Conservation (phyloP, 129 eudicot genomes). For the Artemisia argyi region DNA sequence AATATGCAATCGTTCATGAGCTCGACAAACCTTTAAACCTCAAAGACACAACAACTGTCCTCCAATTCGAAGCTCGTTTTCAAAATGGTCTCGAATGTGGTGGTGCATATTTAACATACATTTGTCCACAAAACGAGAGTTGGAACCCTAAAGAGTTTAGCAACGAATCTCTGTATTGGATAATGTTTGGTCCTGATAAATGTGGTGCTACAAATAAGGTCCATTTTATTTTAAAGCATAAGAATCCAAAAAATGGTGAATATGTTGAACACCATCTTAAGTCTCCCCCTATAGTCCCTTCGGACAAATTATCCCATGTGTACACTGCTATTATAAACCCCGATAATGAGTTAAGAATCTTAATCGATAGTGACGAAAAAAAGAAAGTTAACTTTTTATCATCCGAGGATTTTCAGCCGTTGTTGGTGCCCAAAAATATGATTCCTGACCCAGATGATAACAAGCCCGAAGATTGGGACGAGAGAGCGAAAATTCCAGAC, state of each 20-base stretch:
- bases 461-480: conserved; percentile 97
- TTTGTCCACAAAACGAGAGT: conserved; percentile 90
- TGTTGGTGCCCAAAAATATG: conserved; percentile 73
- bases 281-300: conserved; percentile 84
- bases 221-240: conserved; percentile 88
- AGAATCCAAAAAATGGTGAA: conserved; percentile 85
- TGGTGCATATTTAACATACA: conserved; percentile 50
- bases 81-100: conserved; percentile 81
- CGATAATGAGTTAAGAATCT: conserved; percentile 57
- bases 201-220: conserved; percentile 96
- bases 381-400: conserved; percentile 85
- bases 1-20: conserved; percentile 89
- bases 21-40: conserved; percentile 73
- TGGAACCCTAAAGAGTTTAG: conserved; percentile 88
- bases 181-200: conserved; percentile 95
- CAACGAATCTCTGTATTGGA: conserved; percentile 87
- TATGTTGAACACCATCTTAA: conserved; percentile 88
- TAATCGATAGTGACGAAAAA: conserved; percentile 93
- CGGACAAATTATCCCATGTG: conserved; percentile 82
- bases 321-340: conserved; percentile 87
- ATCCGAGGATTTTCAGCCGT: conserved; percentile 79
- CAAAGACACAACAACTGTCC: conserved; percentile 67
- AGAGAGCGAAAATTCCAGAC: conserved; percentile 85
- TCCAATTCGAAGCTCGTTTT: conserved; percentile 89
- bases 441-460: conserved; percentile 93